Base-by-base conservation (phyloP, 805 yeast species). In the Candida maesae region DNA sequence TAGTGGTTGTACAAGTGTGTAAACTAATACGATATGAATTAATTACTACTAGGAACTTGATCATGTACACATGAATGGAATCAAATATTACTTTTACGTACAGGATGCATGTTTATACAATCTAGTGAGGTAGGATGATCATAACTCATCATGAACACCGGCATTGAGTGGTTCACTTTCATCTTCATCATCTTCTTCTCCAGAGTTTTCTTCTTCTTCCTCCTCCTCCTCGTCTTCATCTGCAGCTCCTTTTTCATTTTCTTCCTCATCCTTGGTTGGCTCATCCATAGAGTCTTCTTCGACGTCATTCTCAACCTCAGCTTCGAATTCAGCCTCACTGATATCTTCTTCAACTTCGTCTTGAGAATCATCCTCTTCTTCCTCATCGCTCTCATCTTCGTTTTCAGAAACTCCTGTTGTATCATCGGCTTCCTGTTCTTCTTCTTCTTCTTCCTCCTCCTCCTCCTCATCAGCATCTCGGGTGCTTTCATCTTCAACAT, bases 131-230 rank as follows among this genome's bases (percentile, higher is more conserved):
- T 5, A 9, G 13, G 14, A 23, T 18, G 35, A 18, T 35, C 27
- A 49, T 24, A 42, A 49, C 16, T 49, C 53, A 36, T 49, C 51
- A 38, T 40, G 40, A 5, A 27, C 18, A 7, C 15, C 18, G 29
- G 15, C 29, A 26, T 10, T 26, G 15, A 14, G 8, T 26, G 13
- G 7, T n/a, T 26, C 29, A 26, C 15, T 32, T 35, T 16, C 30
- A 12, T 20, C 34, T n/a, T 12, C 29, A 13, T 17, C 4, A 21
- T 36, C 44, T 13, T 41, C 35, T 21, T 29, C 42, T n/a, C 33
- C 33, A 29, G 33, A 29, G 17, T 21, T 33, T 29, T 40, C 41
- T 5, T 33, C 33, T n/a, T 13, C 27, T n/a, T 7, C 7, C 29
- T 26, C 29, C 13, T 26, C 29, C 8, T 7, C 15, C 8, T 12